phyloP scores from a whole-genome alignment of 768 basidiomycete species.

The Tulasnella sp. region DNA sequence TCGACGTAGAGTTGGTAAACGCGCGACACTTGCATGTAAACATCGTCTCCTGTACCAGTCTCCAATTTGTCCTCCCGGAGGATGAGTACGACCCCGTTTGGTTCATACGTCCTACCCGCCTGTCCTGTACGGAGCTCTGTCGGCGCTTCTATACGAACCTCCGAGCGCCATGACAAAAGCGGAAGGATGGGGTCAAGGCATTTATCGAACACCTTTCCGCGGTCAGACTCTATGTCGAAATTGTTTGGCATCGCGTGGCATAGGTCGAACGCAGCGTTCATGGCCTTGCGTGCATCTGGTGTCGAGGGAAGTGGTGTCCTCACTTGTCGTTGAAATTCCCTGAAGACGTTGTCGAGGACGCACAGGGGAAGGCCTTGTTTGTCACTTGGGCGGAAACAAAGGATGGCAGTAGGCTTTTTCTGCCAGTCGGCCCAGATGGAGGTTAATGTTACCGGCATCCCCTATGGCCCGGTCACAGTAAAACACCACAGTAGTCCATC shows the following conservation, averaged over 20 bases:
- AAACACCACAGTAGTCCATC: too few species aligned
- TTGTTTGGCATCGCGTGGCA: background rate
- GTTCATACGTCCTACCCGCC: background rate
- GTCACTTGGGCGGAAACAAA: background rate
- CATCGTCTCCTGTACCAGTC: slow-evolving; percentile 8
- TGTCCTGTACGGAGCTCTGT: background rate
- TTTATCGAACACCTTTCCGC: background rate
- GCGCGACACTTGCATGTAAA: slow-evolving; percentile 2
- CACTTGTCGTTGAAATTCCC: background rate
- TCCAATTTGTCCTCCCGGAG: slow-evolving; percentile 9
- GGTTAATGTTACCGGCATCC: too few species aligned
- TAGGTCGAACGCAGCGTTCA: background rate
- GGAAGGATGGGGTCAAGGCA: background rate
- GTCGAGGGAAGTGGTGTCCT: background rate
- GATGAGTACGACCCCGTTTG: background rate
- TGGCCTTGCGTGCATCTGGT: background rate
- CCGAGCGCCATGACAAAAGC: background rate
- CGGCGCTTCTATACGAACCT: background rate
- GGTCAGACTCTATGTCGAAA: background rate
- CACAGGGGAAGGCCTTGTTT: slow-evolving; percentile 8
- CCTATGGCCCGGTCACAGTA: too few species aligned
- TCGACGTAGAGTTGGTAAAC: background rate
- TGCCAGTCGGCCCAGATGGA: background rate
- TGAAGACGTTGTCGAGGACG: slow-evolving; percentile 2
- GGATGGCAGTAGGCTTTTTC: background rate